These are phyloP conservation scores for Cyberlindnera maritima DNA, from an alignment of 805 yeast species.

Conservation along the genomic window DNA sequence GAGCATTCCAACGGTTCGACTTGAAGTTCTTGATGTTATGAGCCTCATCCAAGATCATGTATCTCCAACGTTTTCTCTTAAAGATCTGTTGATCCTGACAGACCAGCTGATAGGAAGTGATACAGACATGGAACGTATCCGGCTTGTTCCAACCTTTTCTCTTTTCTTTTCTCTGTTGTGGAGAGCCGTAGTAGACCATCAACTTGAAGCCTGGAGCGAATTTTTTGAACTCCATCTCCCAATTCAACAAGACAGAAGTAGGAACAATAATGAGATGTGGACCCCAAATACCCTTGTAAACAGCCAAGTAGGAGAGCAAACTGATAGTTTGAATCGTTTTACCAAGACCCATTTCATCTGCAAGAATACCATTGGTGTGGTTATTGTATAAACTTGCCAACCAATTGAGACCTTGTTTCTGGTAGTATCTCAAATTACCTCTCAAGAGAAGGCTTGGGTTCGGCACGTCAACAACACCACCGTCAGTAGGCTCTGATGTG, in stretches of 20 bases:
- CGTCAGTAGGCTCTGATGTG: conserved; percentile 21
- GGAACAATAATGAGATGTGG: conserved; percentile 97
- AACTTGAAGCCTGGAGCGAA: conserved; percentile 98
- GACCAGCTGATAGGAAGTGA: conserved; percentile 95
- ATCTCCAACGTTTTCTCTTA: conserved; percentile 89
- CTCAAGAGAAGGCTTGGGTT: conserved; percentile 65
- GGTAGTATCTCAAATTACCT: conserved; percentile 86
- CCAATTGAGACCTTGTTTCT: conserved; percentile 97
- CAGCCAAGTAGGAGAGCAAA: conserved; percentile 80
- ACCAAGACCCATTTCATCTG: conserved; percentile 99
- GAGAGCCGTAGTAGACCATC: conserved; percentile 92
- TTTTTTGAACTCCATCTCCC: conserved; percentile 99
- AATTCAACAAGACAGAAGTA: conserved; percentile 92
- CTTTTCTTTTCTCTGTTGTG: conserved; percentile 93
- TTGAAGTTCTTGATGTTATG: conserved; percentile 96
- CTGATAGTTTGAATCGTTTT: conserved; percentile 96
- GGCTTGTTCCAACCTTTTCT: conserved; percentile 98
- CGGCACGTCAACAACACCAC: conserved; percentile 67
- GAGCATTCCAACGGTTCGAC: conserved; percentile 95
- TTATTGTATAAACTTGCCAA: conserved; percentile 89
- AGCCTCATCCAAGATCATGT: conserved; percentile 97
- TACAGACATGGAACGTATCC: conserved; percentile 93
- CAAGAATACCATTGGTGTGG: conserved; percentile 92
- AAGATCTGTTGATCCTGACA: conserved; percentile 95
- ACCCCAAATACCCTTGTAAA: conserved; percentile 95